These are phyloP conservation scores for Spergularia bocconei DNA, from an alignment of 148 eudicot genomes.

Conservation along the genomic window DNA sequence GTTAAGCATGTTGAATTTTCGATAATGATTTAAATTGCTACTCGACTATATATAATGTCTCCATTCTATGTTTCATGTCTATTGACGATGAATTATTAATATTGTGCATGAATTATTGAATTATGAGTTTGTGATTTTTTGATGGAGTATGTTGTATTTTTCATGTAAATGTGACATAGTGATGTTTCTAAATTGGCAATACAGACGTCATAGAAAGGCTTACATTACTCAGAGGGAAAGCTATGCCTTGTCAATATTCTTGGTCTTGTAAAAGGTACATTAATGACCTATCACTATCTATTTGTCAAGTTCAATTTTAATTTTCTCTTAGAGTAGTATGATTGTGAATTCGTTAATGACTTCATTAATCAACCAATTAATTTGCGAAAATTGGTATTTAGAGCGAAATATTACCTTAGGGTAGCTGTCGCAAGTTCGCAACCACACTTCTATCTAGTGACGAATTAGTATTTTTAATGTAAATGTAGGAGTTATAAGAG, in stretches of 20 bases:
- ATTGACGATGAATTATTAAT: no score
- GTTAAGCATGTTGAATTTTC: background rate
- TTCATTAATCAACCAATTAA: no score
- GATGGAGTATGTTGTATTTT: background rate
- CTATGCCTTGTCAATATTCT: constrained; percentile 81
- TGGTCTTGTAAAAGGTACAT: constrained; percentile 93
- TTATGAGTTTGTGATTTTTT: background rate
- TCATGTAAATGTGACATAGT: background rate
- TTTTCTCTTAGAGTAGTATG: no score
- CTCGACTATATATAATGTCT: background rate
- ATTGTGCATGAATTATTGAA: background rate
- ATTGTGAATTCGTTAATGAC: no score
- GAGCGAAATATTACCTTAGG: no score
- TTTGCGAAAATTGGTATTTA: no score
- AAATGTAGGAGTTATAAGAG: constrained; percentile 73
- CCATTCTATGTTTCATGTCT: no score
- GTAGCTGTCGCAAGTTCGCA: no score
- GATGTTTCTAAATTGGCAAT: constrained; percentile 2
- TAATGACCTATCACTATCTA: background rate
- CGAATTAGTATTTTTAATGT: background rate
- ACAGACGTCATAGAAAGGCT: constrained; percentile 75
- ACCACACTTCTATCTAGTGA: no score
- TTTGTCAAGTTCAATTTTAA: no score
- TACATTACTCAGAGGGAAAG: constrained; percentile 70
- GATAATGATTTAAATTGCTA: background rate